Base-by-base conservation (phyloP, 768 basidiomycete species). In the Termitomyces sp. region DNA sequence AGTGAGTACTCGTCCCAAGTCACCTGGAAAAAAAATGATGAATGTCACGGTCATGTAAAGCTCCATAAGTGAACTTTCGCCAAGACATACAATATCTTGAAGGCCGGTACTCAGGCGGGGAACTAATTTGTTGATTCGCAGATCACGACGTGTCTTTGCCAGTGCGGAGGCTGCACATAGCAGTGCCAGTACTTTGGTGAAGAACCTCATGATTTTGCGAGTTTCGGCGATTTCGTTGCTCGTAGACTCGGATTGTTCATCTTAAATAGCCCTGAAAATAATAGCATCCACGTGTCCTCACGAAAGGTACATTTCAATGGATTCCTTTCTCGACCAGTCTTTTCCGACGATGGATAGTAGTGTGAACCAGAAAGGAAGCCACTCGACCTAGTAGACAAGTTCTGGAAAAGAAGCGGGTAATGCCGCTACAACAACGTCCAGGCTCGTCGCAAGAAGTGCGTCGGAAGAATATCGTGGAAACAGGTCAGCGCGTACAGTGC, bases 1-100 rank as follows among this genome's bases (percentile, higher is more conserved):
- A 73, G 70, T 1, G 79, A 80, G 61, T 79, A 79, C 66, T 79
- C 66, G 56, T 80, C 79, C 77, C 79, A 80, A 3, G 79, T 78
- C 4, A 79, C 77, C 78, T 79, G 36, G 2, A 60, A 25, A 25
- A 32, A 32, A 32, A 31, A 29, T 14, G 10, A 20, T 11, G 51
- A 25, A 25, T 46, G 8, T 14, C 14, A 17, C 1, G 7, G 8
- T 14, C 14, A 17, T 1, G 5, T 25, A n/a, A 14, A 47, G 34
- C 11, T 4, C 1, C 17, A 9, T 6, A 12, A 25, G 15, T 6
- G 29, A 11, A 6, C 36, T 38, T 57, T 48, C 36, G 25, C 8
- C 10, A 3, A 17, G 10, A 62, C 69, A 37, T 56, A 76, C 77
- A 56, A 73, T 74, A 45, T 73, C 64, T 61, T 78, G 77, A 7